These are phyloP conservation scores for Eremomyces bilateralis DNA, from an alignment of 495 filamentous ascomycete genomes.

Conservation along the genomic window DNA sequence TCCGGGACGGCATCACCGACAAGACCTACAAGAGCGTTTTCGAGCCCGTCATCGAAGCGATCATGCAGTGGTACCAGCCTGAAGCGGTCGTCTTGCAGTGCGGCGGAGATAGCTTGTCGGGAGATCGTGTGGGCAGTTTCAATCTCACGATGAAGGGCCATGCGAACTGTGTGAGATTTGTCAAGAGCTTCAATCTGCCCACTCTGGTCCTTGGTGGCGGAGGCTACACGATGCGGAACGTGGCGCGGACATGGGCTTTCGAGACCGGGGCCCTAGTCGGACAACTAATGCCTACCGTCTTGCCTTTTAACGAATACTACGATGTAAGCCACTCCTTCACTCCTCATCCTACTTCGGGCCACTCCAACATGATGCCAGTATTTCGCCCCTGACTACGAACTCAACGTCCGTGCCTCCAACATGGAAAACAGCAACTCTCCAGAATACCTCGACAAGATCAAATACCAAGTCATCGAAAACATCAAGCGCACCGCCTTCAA, in stretches of 20 bases:
- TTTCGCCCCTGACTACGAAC: constrained; percentile 87
- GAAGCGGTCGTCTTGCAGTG: constrained; percentile 94
- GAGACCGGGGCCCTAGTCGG: constrained; percentile 85
- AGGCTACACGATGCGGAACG: constrained; percentile 98
- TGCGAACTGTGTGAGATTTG: constrained; percentile 90
- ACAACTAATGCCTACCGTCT: constrained; percentile 48
- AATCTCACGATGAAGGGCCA: constrained; percentile 96
- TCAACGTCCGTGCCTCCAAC: constrained; percentile 86
- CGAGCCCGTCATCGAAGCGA: constrained; percentile 74
- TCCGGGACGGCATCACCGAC: constrained; percentile 92
- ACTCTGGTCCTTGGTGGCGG: constrained; percentile 85
- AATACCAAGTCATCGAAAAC: constrained; percentile 76
- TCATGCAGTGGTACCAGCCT: constrained; percentile 92
- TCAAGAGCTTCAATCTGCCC: constrained; percentile 79
- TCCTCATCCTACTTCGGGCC: constrained; percentile 2
- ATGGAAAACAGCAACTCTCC: constrained; percentile 96
- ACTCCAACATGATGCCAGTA: constrained; percentile 37
- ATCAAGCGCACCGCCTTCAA: constrained; percentile 70
- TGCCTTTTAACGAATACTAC: constrained; percentile 98
- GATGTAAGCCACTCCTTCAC: constrained; percentile 54
- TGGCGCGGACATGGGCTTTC: constrained; percentile 90
- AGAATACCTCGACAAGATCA: constrained; percentile 94
- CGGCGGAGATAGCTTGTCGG: constrained; percentile 84
- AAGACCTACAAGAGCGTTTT: constrained; percentile 83
- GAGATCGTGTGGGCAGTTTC: constrained; percentile 89